These are phyloP conservation scores for Jacaranda copaia DNA, from an alignment of 257 asterid genomes.

Conservation along the genomic window DNA sequence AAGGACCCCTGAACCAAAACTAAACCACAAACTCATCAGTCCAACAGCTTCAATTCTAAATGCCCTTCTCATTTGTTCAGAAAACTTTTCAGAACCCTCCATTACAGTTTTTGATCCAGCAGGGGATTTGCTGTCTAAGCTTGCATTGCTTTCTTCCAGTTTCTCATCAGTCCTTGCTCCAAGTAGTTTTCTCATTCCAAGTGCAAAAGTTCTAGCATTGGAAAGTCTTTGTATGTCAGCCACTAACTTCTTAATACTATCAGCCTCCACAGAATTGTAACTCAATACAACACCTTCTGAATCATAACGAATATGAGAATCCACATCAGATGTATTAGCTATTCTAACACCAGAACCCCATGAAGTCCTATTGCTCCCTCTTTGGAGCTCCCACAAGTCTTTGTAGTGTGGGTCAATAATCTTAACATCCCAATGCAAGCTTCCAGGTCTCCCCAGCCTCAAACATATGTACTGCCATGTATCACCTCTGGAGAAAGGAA, in stretches of 20 bases:
- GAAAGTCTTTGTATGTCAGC: conserved; percentile 96
- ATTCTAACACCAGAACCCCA: conserved; percentile 97
- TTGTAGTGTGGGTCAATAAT: conserved; percentile 83
- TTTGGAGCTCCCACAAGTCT: conserved; percentile 97
- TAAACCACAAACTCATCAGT: conserved; percentile 96
- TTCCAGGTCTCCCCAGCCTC: conserved; percentile 98
- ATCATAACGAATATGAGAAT: conserved; percentile 94
- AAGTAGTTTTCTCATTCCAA: conserved; percentile 87
- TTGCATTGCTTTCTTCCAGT: conserved; percentile 60
- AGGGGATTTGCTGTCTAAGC: conserved; percentile 61
- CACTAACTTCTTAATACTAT: conserved; percentile 83
- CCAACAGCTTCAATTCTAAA: conserved; percentile 99
- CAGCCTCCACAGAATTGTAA: conserved; percentile 90
- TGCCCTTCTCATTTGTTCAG: conserved; percentile 87
- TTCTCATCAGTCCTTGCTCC: conserved; percentile 90
- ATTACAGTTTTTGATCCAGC: conserved; percentile 56
- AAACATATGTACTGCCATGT: conserved; percentile 88
- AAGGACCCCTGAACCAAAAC: conserved; percentile 91
- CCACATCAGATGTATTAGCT: conserved; percentile 96
- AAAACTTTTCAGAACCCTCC: conserved; percentile 71
- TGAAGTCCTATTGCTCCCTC: conserved; percentile 76
- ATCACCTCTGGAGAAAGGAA: conserved; percentile 86
- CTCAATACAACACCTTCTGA: conserved; percentile 95
- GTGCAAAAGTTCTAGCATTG: conserved; percentile 88
- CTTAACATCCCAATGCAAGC: conserved; percentile 98